Evolutionary conservation across 805 yeast species (phyloP).

Genomic region (Teunomyces funiuensis): DNA sequence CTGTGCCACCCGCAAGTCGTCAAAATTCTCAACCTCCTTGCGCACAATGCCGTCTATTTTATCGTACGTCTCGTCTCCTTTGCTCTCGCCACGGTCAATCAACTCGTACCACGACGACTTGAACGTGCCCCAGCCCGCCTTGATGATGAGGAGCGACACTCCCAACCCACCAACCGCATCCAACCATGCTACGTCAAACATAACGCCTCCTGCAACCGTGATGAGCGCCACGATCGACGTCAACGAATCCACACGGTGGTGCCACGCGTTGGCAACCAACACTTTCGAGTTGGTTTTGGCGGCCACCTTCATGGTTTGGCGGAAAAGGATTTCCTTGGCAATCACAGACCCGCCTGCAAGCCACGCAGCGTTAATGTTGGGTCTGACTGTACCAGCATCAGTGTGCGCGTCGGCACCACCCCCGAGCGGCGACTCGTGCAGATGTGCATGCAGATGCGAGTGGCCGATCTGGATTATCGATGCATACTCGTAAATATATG

Average conservation of each 20-base stretch:
- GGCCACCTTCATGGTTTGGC: conserved; percentile 81
- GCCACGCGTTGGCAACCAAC: conserved; percentile 97
- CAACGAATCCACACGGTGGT: conserved; percentile 90
- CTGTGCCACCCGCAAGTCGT: conserved; percentile 36
- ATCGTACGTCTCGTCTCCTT: conserved; percentile 48
- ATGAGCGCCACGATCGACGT: conserved; percentile 88
- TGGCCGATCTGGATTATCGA: conserved; percentile 49
- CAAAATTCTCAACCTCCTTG: conserved; percentile 23
- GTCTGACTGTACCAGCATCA: conserved; percentile 13
- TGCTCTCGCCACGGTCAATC: conserved; percentile 67
- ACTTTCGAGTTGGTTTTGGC: conserved; percentile 79
- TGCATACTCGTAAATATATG: conserved; percentile 54
- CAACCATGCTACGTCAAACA: conserved; percentile 75
- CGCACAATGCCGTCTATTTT: conserved; percentile 41
- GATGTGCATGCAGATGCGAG: conserved; percentile 40
- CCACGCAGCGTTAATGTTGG: conserved; percentile 92
- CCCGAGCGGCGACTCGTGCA: conserved; percentile 12
- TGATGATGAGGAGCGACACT: conserved; percentile 78
- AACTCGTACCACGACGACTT: conserved; percentile 70
- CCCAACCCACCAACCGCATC: conserved; percentile 91
- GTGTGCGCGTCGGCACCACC: neutral
- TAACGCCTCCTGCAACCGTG: conserved; percentile 83
- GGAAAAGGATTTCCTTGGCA: conserved; percentile 85
- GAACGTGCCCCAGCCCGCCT: conserved; percentile 81
- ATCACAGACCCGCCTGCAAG: conserved; percentile 86